Evolutionary conservation across 2,329 filamentous ascomycete species (phyloP), one percentile per base, ranked within the genome.

Genomic region (Colletotrichum lentis): DNA sequence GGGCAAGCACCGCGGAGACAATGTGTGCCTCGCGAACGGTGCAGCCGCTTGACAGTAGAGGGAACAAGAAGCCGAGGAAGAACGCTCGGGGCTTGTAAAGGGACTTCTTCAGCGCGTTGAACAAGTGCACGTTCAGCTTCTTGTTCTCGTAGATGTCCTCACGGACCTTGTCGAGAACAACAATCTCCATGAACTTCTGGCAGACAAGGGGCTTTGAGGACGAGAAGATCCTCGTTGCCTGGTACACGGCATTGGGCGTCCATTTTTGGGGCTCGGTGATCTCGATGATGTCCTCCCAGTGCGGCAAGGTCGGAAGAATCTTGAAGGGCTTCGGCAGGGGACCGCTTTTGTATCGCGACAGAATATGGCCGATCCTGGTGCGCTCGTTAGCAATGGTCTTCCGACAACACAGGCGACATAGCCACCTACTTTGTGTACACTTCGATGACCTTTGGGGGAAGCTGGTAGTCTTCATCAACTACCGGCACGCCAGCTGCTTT

Each of bases 271-370:
- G 94, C 37, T 89, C 86, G n/a, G 94, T 97, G 63, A 97, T 88
- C 71, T 90, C 85, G 73, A 97, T 87, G 44, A 97, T 91, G 22
- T 93, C 91, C 76, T 96, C 92, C 94, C 94, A 98, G 74, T 96
- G 89, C 8, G 94, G 94, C 16, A 98, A 88, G 0, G 94, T 94
- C 2, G 96, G 96, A 10, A 99, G 86, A 71, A 98, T 94, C 80
- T 98, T 98, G 85, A 99, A 97, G 0, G 95, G 95, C 80, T 99
- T 99, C 22, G 96, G 96, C 39, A 99, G 86, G 72, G 95, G 95
- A n/a, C 96, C 96, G 16, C 92, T 95, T 80, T 97, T 97, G 83
- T 97, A 98, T 71, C 95, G 89, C 31, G 93, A 94, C 67, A 99
- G 86, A 69, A 98, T 91, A 72, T 94, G 84, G 69, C 94, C 95